Conservation (phyloP, 2,329 filamentous ascomycete genomes). For the Coleophoma cylindrospora region DNA sequence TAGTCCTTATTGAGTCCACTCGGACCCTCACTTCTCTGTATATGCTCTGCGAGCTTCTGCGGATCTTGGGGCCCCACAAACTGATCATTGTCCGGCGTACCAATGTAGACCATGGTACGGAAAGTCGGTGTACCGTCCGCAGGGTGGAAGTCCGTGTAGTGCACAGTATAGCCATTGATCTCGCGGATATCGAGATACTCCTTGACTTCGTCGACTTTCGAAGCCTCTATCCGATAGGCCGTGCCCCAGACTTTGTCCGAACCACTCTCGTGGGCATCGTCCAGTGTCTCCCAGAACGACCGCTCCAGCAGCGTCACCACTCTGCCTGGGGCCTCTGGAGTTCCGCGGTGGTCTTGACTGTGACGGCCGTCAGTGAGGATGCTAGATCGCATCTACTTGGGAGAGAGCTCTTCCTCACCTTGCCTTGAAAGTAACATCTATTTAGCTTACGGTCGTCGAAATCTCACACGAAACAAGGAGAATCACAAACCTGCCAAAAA, state of each 20-base stretch:
- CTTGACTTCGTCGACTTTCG: slow-evolving; percentile 73
- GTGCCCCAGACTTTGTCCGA: slow-evolving; percentile 80
- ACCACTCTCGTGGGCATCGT: slow-evolving; percentile 59
- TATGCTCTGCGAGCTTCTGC: slow-evolving; percentile 72
- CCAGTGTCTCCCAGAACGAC: slow-evolving; percentile 73
- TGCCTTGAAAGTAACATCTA: slow-evolving; percentile 16
- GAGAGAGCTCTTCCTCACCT: slow-evolving; percentile 22
- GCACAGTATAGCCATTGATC: slow-evolving; percentile 95
- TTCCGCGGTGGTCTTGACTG: slow-evolving; percentile 93
- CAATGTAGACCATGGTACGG: slow-evolving; percentile 79
- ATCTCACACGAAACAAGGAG: slow-evolving; percentile 1
- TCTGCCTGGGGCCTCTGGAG: slow-evolving; percentile 78
- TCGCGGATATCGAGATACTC: slow-evolving; percentile 93
- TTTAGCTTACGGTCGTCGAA: slow-evolving; percentile 7
- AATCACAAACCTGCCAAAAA: slow-evolving; percentile 85
- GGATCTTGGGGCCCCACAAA: slow-evolving; percentile 83
- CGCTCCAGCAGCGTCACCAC: slow-evolving; percentile 90
- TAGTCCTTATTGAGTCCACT: slow-evolving; percentile 92
- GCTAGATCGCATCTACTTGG: neutral
- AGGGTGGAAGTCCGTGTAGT: slow-evolving; percentile 80
- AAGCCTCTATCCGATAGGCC: slow-evolving; percentile 76
- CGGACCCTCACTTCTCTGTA: slow-evolving; percentile 69
- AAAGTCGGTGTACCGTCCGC: slow-evolving; percentile 35
- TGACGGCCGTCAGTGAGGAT: neutral
- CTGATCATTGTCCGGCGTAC: slow-evolving; percentile 86